Conservation (phyloP, 208 protist species). For the Angomonas ambiguus region DNA sequence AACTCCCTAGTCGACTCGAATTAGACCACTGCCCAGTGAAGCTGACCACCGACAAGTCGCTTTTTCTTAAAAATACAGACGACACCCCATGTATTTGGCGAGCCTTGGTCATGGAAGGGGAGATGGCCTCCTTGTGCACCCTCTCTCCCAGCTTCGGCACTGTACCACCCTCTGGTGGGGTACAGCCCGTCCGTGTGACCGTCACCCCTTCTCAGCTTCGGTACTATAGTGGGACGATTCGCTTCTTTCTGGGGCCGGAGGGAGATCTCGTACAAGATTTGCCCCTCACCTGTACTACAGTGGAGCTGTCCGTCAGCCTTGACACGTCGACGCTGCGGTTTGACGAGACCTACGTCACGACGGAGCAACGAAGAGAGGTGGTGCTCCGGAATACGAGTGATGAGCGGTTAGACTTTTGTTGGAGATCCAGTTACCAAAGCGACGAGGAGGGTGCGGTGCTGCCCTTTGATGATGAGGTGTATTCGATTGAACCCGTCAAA, state of each 20-base stretch:
- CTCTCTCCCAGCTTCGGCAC: conserved; percentile 58
- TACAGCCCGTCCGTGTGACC: conserved; percentile 70
- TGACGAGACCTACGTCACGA: conserved; percentile 87
- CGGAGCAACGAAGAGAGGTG: conserved; percentile 81
- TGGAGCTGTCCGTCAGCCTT: conserved; percentile 75
- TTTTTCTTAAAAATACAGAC: conserved; percentile 91
- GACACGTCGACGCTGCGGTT: conserved; percentile 60
- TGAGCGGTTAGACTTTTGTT: conserved; percentile 73
- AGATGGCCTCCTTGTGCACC: background rate
- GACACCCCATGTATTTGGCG: conserved; percentile 57
- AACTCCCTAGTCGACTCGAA: conserved; percentile 66
- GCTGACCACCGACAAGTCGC: conserved; percentile 38
- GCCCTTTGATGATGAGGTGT: conserved; percentile 66
- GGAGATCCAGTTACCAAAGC: conserved; percentile 38
- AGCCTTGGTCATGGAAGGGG: conserved; percentile 26
- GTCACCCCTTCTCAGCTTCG: conserved; percentile 30
- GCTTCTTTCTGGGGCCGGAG: conserved; percentile 82
- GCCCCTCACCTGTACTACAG: conserved; percentile 38
- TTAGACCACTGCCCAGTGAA: conserved; percentile 77
- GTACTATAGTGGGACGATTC: conserved; percentile 27
- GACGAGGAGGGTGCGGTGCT: conserved; percentile 22
- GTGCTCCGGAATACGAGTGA: conserved; percentile 84
- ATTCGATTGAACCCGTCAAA: conserved; percentile 80
- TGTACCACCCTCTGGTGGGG: conserved; percentile 41
- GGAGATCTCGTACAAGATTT: conserved; percentile 78